Conservation (phyloP, 2,329 filamentous ascomycete species). For the Pseudocercospora crystallina region DNA sequence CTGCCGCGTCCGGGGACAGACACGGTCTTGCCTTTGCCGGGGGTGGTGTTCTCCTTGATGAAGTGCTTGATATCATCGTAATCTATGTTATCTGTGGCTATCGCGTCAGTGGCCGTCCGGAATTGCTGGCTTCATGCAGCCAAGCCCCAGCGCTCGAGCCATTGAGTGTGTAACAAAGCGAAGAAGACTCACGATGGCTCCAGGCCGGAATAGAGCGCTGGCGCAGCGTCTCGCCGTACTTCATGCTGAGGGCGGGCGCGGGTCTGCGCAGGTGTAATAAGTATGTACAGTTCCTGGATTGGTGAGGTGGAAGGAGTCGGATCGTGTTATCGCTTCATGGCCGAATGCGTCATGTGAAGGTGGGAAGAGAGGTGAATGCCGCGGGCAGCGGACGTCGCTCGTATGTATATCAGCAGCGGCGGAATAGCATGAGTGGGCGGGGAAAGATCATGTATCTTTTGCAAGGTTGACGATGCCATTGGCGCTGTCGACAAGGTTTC, state of each 20-base stretch:
- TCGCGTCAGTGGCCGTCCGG: conserved; percentile 10
- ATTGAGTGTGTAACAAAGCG: background rate
- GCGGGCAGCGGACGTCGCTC: no score
- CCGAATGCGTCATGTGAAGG: conserved; percentile 1
- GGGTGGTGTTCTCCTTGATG: conserved; percentile 77
- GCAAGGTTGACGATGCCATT: no score
- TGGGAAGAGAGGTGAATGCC: background rate
- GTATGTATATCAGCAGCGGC: no score
- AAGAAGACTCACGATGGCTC: conserved; percentile 62
- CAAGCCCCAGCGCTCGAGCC: conserved; percentile 11
- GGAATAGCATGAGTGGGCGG: no score
- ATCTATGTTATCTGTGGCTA: conserved; percentile 71
- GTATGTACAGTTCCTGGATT: background rate
- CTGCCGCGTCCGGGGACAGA: conserved; percentile 68
- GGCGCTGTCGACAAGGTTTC: no score
- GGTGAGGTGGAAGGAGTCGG: background rate
- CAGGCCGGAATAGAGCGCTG: conserved; percentile 78
- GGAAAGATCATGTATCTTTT: no score
- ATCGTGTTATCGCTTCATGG: conserved; percentile 9
- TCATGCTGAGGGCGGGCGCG: conserved; percentile 52
- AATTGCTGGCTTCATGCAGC: conserved; percentile 1
- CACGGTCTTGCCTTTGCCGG: conserved; percentile 67
- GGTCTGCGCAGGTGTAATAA: background rate
- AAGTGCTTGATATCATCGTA: conserved; percentile 84
- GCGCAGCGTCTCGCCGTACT: conserved; percentile 73